Evolutionary conservation across 371 early-diverging fungal species (phyloP), one percentile per base, ranked within the genome.

Genomic region (Paramicrosporidium saccamoebae): DNA sequence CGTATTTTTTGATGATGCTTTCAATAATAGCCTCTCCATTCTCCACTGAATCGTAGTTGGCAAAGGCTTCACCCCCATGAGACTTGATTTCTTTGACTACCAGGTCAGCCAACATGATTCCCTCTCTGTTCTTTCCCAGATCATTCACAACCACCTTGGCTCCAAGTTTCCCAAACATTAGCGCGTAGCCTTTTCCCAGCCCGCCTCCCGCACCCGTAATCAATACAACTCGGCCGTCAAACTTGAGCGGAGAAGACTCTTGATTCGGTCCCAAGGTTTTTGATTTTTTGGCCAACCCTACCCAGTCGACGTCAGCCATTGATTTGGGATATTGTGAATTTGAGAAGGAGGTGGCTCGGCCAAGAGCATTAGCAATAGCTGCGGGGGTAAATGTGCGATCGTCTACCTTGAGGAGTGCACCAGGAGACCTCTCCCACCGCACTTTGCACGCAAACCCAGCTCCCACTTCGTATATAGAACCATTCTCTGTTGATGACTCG

Each of bases 151-250:
- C 78, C 16, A 62, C 60, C 21, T 71, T 62, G 22, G 66, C 68
- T 28, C 68, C 67, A 3, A 65, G 48, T 35, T 58, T 67, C 23
- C 58, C 73, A 29, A 88, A 59, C 26, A 74, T 39, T 14, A 55
- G 47, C 10, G 88, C 77, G 38, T 88, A 79, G 1, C 65, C 68
- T 14, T 64, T 50, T 27, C 84, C 86, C 29, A 88, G 51, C 2
- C 86, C 86, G 28, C 48, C 58, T 19, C 88, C 88, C 16, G 88
- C 82, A 20, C 88, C 88, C 14, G 88, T 71, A 13, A 88, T 62
- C 22, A 88, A 26, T 10, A 56, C 84, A 10, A 79, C 82, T 29
- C 56, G 48, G 26, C 69, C 78, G 32, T 78, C 69, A 22, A 64
- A 78, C 23, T 64, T 47, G 21, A 81, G 44, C 23, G 48, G 37